Percentiles rank a stretch among this genome's conserved stretches.
Conservation (phyloP, 768 basidiomycete genomes). For the Hygrophorus russula region DNA sequence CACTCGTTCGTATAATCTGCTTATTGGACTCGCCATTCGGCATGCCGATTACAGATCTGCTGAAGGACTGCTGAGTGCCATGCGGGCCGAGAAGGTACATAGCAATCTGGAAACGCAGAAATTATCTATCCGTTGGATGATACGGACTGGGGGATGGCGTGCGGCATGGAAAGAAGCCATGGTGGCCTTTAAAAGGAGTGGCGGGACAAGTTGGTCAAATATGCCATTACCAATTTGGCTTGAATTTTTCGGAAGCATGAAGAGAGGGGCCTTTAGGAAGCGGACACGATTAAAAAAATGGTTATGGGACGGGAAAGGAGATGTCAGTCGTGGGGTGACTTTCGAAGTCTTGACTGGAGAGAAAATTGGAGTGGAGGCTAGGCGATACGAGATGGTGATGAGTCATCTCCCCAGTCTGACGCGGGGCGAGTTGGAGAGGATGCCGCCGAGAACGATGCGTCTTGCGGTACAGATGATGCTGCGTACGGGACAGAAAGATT, state of each 20-base stretch:
- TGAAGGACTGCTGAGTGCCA: conserved; percentile 30
- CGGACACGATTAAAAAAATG: conserved; percentile 7
- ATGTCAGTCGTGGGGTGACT: background rate
- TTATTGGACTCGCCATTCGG: conserved; percentile 38
- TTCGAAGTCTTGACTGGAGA: background rate
- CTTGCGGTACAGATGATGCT: conserved; percentile 38
- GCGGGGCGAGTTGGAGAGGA: conserved; percentile 19
- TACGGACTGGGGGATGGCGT: conserved; percentile 45
- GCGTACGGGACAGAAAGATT: conserved; percentile 21
- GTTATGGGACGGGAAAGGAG: background rate
- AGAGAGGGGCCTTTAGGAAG: conserved; percentile 21
- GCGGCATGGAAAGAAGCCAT: conserved; percentile 40
- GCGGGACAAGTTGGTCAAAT: conserved; percentile 4
- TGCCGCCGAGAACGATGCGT: conserved; percentile 32
- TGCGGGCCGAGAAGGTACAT: conserved; percentile 30
- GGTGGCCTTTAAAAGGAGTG: conserved; percentile 7
- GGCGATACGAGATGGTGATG: conserved; percentile 29
- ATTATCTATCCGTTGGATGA: conserved; percentile 44
- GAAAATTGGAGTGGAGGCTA: conserved; percentile 10
- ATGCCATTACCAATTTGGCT: conserved; percentile 45
- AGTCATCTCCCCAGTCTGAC: conserved; percentile 26
- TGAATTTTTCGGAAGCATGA: conserved; percentile 42
- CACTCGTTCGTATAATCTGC: conserved; percentile 33
- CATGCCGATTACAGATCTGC: conserved; percentile 37
- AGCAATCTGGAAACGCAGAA: conserved; percentile 45